A percentile compares a stretch with the other conserved stretches of the same genome.
Evolutionary conservation across 2,329 filamentous ascomycete species (phyloP).

Genomic region (Epichloe bromicola): DNA sequence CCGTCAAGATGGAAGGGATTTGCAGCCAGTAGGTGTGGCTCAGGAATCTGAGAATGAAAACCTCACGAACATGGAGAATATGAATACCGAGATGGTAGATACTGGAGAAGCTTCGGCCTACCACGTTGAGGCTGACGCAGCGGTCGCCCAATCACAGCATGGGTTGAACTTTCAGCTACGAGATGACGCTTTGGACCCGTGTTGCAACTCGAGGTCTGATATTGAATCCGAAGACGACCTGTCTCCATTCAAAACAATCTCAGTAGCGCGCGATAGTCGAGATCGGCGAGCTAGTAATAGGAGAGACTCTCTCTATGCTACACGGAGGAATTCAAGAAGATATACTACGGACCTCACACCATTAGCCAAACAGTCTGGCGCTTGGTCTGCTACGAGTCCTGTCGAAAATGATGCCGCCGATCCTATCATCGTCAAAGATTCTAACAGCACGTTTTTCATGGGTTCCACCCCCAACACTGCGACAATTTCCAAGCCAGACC

Average conservation of each 20-base stretch:
- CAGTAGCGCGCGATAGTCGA: not conserved
- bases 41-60: not conserved
- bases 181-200: constrained; percentile 32
- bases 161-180: constrained; percentile 26
- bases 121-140: not conserved
- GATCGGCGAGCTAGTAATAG: not conserved
- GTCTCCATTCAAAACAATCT: constrained; percentile 13
- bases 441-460: not conserved
- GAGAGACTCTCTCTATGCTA: not conserved
- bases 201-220: constrained; percentile 30
- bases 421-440: not conserved
- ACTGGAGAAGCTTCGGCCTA: not conserved
- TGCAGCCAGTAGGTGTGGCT: not conserved
- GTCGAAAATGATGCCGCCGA: constrained; percentile 10
- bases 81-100: not conserved
- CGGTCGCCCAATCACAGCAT: not conserved
- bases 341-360: constrained; percentile 45
- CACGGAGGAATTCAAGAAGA: constrained; percentile 13
- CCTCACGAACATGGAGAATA: not conserved
- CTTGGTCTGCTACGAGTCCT: constrained; percentile 49
- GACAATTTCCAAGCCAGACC: constrained; percentile 11
- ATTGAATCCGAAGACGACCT: constrained; percentile 44
- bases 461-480: not conserved
- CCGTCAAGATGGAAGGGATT: not conserved
- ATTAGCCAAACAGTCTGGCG: constrained; percentile 45